Percentiles rank a stretch among this genome's conserved stretches.
phyloP scores from a whole-genome alignment of 768 basidiomycete genomes.

The Trametes elegans region DNA sequence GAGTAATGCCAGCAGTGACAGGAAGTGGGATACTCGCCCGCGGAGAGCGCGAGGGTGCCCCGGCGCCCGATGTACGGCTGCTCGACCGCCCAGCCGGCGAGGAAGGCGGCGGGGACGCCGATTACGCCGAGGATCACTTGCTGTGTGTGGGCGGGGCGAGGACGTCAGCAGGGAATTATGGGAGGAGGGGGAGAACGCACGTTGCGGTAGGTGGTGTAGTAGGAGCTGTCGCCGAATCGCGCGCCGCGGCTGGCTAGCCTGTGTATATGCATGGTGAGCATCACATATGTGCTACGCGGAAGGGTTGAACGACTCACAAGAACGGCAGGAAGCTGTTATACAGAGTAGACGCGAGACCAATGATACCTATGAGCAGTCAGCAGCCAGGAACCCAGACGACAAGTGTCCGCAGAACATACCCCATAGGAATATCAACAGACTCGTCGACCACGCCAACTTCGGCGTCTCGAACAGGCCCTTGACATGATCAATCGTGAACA shows the following conservation, averaged over 20 bases:
- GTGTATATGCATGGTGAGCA: no score
- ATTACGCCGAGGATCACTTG: constrained; percentile 67
- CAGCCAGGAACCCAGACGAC: neutral
- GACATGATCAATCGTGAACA: constrained; percentile 44
- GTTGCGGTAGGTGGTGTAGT: constrained; percentile 37
- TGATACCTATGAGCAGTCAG: constrained; percentile 26
- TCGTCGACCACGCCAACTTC: constrained; percentile 66
- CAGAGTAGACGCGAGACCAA: constrained; percentile 35
- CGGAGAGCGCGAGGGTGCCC: constrained; percentile 63
- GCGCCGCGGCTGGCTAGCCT: constrained; percentile 36
- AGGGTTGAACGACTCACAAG: constrained; percentile 24
- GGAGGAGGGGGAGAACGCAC: constrained; percentile 21
- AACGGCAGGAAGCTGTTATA: constrained; percentile 39
- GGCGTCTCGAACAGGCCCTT: constrained; percentile 60
- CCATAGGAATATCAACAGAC: constrained; percentile 48
- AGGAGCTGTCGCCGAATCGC: constrained; percentile 34
- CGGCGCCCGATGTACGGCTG: constrained; percentile 59
- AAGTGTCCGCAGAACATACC: constrained; percentile 32
- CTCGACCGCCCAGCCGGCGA: constrained; percentile 73
- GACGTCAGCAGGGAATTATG: neutral
- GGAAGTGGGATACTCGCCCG: constrained; percentile 43
- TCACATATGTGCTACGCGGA: neutral
- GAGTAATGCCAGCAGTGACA: constrained; percentile 34
- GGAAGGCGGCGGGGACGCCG: constrained; percentile 68
- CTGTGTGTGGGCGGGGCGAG: constrained; percentile 34